A percentile compares a stretch with the other conserved stretches of the same genome.
Conservation (phyloP, 225 moss, liverwort and hornwort species). For the Climacium dendroides region DNA sequence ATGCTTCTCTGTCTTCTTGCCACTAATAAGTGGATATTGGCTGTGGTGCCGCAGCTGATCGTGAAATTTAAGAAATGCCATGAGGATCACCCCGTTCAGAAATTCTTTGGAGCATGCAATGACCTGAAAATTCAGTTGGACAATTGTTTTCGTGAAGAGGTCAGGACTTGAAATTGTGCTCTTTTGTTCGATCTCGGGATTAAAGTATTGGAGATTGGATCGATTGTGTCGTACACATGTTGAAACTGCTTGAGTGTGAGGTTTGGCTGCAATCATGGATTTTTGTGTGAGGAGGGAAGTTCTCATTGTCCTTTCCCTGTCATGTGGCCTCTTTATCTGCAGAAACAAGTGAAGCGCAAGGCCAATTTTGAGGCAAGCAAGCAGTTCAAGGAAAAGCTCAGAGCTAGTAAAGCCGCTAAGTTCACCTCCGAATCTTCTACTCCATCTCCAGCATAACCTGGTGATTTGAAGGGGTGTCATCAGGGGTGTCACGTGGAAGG, state of each 20-base stretch:
- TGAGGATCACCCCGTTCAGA: slow-evolving; percentile 75
- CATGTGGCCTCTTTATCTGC: background rate
- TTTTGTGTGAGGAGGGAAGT: background rate
- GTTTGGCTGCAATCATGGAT: background rate
- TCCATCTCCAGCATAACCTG: background rate
- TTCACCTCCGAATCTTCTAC: background rate
- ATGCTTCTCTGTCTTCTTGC: background rate
- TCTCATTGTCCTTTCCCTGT: background rate
- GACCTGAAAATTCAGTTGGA: slow-evolving; percentile 78
- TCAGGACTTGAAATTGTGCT: background rate
- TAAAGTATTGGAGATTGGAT: background rate
- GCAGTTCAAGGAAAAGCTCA: slow-evolving; percentile 68
- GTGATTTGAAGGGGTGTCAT: background rate
- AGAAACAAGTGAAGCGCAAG: slow-evolving; percentile 90
- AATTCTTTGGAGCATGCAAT: slow-evolving; percentile 90
- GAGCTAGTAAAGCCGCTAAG: slow-evolving; percentile 53
- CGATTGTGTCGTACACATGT: background rate
- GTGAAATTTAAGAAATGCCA: slow-evolving; percentile 88
- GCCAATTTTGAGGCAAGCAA: slow-evolving; percentile 84
- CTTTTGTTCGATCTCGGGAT: background rate
- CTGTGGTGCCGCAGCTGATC: slow-evolving; percentile 47
- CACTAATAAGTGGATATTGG: background rate
- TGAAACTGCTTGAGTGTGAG: background rate
- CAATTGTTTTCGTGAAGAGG: slow-evolving; percentile 85
- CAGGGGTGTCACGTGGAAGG: background rate